phyloP scores from a whole-genome alignment of 1,139 yeast genomes.

The Maudiozyma humilis region DNA sequence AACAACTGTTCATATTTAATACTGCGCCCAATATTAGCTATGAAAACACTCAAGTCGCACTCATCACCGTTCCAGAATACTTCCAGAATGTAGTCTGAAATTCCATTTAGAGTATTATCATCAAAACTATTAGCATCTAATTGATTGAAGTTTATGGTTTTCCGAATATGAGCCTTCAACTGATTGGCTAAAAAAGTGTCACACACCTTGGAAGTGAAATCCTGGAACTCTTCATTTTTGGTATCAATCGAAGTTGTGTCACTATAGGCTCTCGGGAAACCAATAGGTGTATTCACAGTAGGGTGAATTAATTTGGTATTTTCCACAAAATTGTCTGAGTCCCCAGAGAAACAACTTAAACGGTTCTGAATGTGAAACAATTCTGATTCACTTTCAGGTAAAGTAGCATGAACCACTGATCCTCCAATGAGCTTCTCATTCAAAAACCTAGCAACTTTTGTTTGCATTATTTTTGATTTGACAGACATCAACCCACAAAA shows the following conservation, averaged over 20 bases:
- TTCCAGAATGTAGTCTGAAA: constrained; percentile 32
- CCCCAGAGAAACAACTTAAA: too few species aligned
- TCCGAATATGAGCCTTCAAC: constrained; percentile 27
- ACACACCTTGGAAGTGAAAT: neutral
- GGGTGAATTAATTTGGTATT: too few species aligned
- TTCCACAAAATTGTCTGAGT: too few species aligned
- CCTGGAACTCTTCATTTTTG: neutral
- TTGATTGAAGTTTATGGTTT: constrained; percentile 29
- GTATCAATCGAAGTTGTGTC: neutral
- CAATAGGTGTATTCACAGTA: too few species aligned
- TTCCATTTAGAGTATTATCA: constrained; percentile 22
- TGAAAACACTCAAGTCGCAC: too few species aligned
- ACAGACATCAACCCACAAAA: constrained; percentile 24
- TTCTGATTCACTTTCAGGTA: neutral
- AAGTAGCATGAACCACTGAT: constrained; percentile 13
- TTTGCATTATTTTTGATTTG: constrained; percentile 19
- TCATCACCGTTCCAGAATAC: constrained; percentile 31
- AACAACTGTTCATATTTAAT: constrained; percentile 26
- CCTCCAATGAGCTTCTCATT: constrained; percentile 28
- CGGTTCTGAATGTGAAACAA: neutral
- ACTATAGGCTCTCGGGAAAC: too few species aligned
- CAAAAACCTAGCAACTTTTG: constrained; percentile 16
- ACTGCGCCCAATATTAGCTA: constrained; percentile 24
- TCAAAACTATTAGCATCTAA: constrained; percentile 29
- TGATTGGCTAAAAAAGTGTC: constrained; percentile 2